Evolutionary conservation across 176 grass and related monocot genomes (phyloP).

Genomic region (Oropetium thomaeum): DNA sequence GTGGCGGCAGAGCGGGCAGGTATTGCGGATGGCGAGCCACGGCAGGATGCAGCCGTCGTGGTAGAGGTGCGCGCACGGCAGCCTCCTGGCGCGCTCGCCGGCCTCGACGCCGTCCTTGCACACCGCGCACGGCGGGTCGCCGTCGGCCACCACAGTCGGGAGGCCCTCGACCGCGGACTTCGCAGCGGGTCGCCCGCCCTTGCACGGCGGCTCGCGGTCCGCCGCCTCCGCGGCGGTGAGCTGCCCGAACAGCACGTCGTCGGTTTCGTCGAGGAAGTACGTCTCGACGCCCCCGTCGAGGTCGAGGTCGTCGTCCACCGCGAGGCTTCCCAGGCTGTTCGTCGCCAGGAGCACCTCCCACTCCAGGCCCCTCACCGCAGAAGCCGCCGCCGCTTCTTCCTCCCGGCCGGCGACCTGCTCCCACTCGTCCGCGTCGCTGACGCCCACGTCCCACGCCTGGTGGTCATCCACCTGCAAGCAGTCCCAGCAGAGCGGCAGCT

Average conservation of each 20-base stretch:
- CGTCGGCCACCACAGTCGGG: slow-evolving; percentile 42
- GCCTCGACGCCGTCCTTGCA: slow-evolving; percentile 70
- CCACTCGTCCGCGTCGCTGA: slow-evolving; percentile 39
- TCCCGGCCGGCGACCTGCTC: slow-evolving; percentile 35
- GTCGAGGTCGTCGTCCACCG: slow-evolving; percentile 35
- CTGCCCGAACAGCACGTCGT: slow-evolving; percentile 69
- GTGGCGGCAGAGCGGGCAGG: slow-evolving; percentile 83
- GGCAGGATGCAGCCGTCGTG: slow-evolving; percentile 76
- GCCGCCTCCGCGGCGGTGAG: slow-evolving; percentile 27
- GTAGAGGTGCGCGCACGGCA: slow-evolving; percentile 78
- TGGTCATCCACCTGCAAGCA: slow-evolving; percentile 64
- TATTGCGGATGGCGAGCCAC: slow-evolving; percentile 78
- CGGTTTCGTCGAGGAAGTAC: slow-evolving; percentile 55
- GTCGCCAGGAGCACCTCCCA: slow-evolving; percentile 80
- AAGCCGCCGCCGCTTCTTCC: neutral
- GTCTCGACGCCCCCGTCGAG: slow-evolving; percentile 39
- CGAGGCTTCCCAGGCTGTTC: slow-evolving; percentile 47
- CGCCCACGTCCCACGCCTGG: slow-evolving; percentile 43
- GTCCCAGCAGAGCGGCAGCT: slow-evolving; percentile 49
- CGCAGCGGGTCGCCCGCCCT: slow-evolving; percentile 51
- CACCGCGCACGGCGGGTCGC: slow-evolving; percentile 57
- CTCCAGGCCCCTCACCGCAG: slow-evolving; percentile 45
- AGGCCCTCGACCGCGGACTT: slow-evolving; percentile 66
- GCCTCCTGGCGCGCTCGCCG: slow-evolving; percentile 45
- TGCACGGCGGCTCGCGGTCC: slow-evolving; percentile 51